These are phyloP conservation scores for Cryphonectria carpinicola DNA, from an alignment of 2,329 filamentous ascomycete genomes.

Conservation along the genomic window DNA sequence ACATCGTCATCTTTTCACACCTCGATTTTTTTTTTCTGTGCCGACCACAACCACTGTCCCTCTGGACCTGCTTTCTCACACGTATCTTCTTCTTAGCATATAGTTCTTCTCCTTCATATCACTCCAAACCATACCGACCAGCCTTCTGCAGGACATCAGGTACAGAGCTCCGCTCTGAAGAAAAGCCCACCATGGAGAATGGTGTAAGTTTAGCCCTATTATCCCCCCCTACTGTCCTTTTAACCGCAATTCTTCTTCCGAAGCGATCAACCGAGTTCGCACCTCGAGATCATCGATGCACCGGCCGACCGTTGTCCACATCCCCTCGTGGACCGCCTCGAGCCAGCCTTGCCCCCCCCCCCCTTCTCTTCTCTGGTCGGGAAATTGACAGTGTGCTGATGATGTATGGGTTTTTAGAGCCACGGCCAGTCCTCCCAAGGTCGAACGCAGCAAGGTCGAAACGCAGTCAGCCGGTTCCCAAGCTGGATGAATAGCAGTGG, in stretches of 20 bases:
- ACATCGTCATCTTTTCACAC: conserved; percentile 7
- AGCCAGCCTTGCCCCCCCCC: neutral
- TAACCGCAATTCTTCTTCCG: neutral
- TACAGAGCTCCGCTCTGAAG: conserved; percentile 25
- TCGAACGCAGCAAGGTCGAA: conserved; percentile 20
- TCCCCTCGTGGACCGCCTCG: neutral
- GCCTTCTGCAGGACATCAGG: conserved; percentile 15
- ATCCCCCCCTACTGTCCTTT: neutral
- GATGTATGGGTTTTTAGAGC: conserved; percentile 16
- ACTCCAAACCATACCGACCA: conserved; percentile 8
- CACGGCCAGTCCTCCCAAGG: conserved; percentile 24
- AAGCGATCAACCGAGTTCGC: neutral
- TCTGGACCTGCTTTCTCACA: neutral
- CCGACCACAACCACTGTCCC: neutral
- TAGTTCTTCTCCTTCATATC: neutral
- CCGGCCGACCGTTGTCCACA: neutral
- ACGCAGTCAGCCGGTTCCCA: conserved; percentile 20
- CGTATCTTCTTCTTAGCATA: neutral
- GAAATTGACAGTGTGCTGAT: conserved; percentile 18
- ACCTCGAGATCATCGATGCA: neutral
- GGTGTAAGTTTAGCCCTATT: conserved; percentile 22
- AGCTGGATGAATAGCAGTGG: conserved; percentile 13
- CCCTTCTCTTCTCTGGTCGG: neutral
- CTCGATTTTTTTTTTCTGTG: neutral
- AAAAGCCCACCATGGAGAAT: conserved; percentile 28